Conservation (phyloP, 257 asterid species). For the Jacaranda mimosifolia region DNA sequence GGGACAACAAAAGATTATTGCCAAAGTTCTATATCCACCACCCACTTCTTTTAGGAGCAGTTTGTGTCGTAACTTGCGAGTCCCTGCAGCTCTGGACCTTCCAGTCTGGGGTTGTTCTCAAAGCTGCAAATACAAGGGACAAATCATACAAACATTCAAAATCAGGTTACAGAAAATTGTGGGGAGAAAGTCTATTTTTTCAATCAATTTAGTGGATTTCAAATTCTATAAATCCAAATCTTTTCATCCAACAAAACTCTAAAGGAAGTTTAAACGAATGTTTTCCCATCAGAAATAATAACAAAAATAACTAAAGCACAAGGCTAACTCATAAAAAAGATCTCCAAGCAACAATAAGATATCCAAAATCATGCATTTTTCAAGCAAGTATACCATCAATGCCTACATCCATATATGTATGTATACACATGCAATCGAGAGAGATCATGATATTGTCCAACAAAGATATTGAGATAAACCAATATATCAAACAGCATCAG, state of each 20-base stretch:
- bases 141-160: slow-evolving; percentile 23
- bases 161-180: background rate
- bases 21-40: slow-evolving; percentile 25
- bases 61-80: slow-evolving; percentile 88
- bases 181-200: background rate
- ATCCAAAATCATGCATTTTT: no score
- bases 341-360: no score
- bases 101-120: slow-evolving; percentile 82
- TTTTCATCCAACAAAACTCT: background rate
- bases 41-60: slow-evolving; percentile 54
- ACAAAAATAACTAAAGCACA: background rate
- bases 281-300: background rate
- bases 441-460: slow-evolving; percentile 7
- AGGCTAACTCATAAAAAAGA: background rate
- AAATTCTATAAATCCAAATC: background rate
- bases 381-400: no score
- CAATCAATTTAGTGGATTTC: background rate
- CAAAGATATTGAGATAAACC: slow-evolving; percentile 12
- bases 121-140: slow-evolving; percentile 55
- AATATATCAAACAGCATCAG: background rate
- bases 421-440: background rate
- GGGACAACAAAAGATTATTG: slow-evolving; percentile 32
- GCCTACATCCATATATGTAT: no score
- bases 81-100: slow-evolving; percentile 94
- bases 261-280: background rate